A percentile compares a stretch with the other conserved stretches of the same genome.
Conservation (phyloP, 2,329 filamentous ascomycete genomes). For the Fusarium nisikadoi region DNA sequence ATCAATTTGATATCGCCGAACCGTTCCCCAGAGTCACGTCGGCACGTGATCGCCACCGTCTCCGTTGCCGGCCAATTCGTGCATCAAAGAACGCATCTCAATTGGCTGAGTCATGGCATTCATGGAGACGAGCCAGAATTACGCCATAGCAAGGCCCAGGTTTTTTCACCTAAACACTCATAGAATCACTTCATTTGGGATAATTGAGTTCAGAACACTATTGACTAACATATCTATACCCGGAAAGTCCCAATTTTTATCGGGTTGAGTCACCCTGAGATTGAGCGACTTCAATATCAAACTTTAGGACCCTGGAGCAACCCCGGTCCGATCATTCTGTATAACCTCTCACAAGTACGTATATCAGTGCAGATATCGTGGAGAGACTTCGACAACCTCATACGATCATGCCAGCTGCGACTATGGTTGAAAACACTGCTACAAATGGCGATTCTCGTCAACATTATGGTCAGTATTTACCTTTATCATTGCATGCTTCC, state of each 20-base stretch:
- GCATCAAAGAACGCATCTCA: conserved; percentile 16
- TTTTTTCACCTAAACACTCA: conserved; percentile 34
- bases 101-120: conserved; percentile 42
- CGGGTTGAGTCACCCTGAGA: conserved; percentile 8
- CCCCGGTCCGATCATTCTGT: conserved; percentile 25
- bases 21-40: not conserved
- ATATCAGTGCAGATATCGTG: not conserved
- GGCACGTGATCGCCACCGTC: conserved; percentile 33
- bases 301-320: conserved; percentile 1
- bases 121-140: conserved; percentile 41
- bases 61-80: conserved; percentile 38
- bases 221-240: conserved; percentile 22
- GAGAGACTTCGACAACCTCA: not conserved
- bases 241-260: conserved; percentile 27
- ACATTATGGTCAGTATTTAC: conserved; percentile 48
- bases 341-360: conserved; percentile 14
- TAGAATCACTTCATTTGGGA: conserved; percentile 30
- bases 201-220: conserved; percentile 20
- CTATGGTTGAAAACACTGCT: conserved; percentile 41
- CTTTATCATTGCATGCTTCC: not conserved
- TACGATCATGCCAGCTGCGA: conserved; percentile 25
- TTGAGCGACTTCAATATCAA: conserved; percentile 23
- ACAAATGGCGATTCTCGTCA: conserved; percentile 31
- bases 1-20: not conserved
- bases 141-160: conserved; percentile 43